phyloP scores from a whole-genome alignment of 805 yeast genomes.

The Diddensiella transvaalensis region DNA sequence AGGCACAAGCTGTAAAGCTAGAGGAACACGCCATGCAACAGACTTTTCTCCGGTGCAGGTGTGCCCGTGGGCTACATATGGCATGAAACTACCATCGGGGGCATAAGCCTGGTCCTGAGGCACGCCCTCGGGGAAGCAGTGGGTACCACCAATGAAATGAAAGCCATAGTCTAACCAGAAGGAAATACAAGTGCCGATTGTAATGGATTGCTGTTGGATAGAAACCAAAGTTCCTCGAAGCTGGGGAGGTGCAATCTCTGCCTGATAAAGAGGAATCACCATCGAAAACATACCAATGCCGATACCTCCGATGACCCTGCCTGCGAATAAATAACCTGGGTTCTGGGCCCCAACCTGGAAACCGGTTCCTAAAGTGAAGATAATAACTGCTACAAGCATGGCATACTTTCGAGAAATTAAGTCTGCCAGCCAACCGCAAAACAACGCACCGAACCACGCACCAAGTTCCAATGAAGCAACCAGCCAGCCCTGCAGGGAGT shows the following conservation, averaged over 20 bases:
- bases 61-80: constrained; percentile 21
- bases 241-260: constrained; percentile 41
- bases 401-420: constrained; percentile 61
- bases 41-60: constrained; percentile 23
- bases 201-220: constrained; percentile 31
- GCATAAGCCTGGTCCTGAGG: constrained; percentile 25
- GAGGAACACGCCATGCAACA: constrained; percentile 40
- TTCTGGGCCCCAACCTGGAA: constrained; percentile 28
- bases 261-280: constrained; percentile 51
- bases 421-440: constrained; percentile 59
- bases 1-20: constrained; percentile 47
- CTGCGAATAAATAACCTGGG: constrained; percentile 44
- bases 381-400: constrained; percentile 45
- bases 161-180: constrained; percentile 28
- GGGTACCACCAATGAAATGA: constrained; percentile 23
- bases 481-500: constrained; percentile 20
- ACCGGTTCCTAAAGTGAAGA: constrained; percentile 31
- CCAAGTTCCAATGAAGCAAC: constrained; percentile 25
- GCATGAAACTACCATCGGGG: constrained; percentile 24
- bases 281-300: constrained; percentile 54
- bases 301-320: constrained; percentile 51
- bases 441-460: constrained; percentile 46
- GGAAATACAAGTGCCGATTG: constrained; percentile 34
- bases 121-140: constrained; percentile 18
- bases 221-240: constrained; percentile 33